These are phyloP conservation scores for Penicillium chermesinum DNA, from an alignment of 495 filamentous ascomycete species.

Conservation along the genomic window DNA sequence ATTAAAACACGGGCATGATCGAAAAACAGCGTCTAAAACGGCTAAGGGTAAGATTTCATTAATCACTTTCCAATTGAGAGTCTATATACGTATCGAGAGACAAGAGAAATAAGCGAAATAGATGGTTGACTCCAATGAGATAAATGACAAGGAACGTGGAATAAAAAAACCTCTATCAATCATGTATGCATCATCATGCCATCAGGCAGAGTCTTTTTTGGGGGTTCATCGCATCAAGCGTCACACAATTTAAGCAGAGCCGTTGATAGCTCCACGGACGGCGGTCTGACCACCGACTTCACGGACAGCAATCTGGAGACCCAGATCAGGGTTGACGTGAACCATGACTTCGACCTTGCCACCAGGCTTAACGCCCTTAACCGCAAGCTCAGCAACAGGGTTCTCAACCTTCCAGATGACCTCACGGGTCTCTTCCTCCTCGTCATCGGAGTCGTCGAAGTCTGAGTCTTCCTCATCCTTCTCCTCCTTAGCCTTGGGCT, in stretches of 20 bases:
- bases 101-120: constrained; percentile 10
- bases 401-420: constrained; percentile 88
- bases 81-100: constrained; percentile 11
- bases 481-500: constrained; percentile 67
- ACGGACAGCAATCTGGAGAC: constrained; percentile 70
- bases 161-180: constrained; percentile 29
- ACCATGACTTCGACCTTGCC: constrained; percentile 90
- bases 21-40: neutral
- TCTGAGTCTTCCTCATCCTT: constrained; percentile 59
- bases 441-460: constrained; percentile 57
- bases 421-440: constrained; percentile 81
- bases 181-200: constrained; percentile 32
- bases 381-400: constrained; percentile 77
- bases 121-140: constrained; percentile 18
- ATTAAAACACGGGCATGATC: no score
- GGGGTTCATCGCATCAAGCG: neutral
- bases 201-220: constrained; percentile 24
- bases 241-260: constrained; percentile 29
- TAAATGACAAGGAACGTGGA: constrained; percentile 16
- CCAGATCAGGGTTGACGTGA: constrained; percentile 72
- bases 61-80: constrained; percentile 17
- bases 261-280: constrained; percentile 65
- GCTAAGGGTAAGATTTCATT: constrained; percentile 10
- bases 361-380: constrained; percentile 80
- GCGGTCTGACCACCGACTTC: constrained; percentile 84